These are phyloP conservation scores for Pestalotiopsis sp. DNA, from an alignment of 2,329 filamentous ascomycete species.

Conservation along the genomic window DNA sequence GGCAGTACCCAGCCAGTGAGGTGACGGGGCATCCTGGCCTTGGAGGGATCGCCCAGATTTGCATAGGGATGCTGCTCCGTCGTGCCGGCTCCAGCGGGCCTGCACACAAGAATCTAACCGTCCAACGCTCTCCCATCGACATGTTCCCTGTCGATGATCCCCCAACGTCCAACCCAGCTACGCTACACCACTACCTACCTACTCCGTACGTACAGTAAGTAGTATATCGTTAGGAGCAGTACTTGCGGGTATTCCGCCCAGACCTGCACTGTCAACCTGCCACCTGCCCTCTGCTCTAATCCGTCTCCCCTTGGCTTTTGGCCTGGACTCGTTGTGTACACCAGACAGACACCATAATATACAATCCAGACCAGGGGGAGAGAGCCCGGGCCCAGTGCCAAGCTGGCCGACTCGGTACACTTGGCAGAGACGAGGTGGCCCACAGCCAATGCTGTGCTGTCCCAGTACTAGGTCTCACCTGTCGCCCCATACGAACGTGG, in stretches of 20 bases:
- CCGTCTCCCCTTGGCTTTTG: not conserved
- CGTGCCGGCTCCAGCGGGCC: slow-evolving; percentile 12
- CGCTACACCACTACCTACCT: too few relatives aligned
- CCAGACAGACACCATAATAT: too few relatives aligned
- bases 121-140: not conserved
- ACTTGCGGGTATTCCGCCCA: not conserved
- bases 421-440: not conserved
- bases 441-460: not conserved
- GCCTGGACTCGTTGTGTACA: too few relatives aligned
- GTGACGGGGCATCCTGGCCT: slow-evolving; percentile 4
- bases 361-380: too few relatives aligned
- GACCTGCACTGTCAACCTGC: slow-evolving; percentile 1
- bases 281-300: not conserved
- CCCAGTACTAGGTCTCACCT: not conserved
- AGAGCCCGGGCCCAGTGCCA: not conserved
- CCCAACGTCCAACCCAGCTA: slow-evolving; percentile 16
- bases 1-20: not conserved
- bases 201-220: not conserved
- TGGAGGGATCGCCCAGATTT: slow-evolving; percentile 7
- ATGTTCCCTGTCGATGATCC: slow-evolving; percentile 25
- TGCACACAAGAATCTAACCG: slow-evolving; percentile 13
- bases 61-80: slow-evolving; percentile 9
- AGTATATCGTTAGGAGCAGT: not conserved
- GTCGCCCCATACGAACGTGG: not conserved
- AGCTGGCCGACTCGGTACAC: not conserved